Evolutionary conservation across 208 protist genomes (phyloP).

Genomic region (Herpetomonas muscarum): DNA sequence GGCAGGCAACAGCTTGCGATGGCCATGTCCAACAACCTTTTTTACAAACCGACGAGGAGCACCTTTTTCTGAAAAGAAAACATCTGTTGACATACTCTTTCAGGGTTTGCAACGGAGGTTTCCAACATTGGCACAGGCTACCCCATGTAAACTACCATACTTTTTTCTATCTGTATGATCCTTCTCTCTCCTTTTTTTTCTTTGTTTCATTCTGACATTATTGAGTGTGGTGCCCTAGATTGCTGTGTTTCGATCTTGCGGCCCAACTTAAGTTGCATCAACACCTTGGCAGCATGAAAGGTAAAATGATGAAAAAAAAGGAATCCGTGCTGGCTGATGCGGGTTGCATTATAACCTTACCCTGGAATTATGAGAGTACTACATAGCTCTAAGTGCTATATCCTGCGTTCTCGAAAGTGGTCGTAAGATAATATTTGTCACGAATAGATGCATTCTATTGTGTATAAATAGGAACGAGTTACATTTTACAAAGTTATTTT

Average conservation of each 20-base stretch:
- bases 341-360: not conserved
- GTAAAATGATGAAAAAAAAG: slow-evolving; percentile 2
- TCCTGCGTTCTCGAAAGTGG: no score
- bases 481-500: no score
- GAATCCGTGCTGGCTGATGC: not conserved
- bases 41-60: slow-evolving; percentile 12
- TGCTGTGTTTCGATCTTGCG: slow-evolving; percentile 3
- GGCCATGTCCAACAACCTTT: slow-evolving; percentile 29
- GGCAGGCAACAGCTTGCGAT: slow-evolving; percentile 43
- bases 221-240: not conserved
- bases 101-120: no score
- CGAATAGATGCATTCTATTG: no score
- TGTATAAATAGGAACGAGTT: no score
- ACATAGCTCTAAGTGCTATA: no score
- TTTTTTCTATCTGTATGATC: not conserved
- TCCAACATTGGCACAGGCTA: no score
- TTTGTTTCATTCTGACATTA: no score
- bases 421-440: no score
- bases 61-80: not conserved
- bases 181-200: not conserved
- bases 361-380: no score
- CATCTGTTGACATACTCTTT: no score
- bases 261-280: no score
- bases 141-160: not conserved
- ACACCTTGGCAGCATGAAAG: slow-evolving; percentile 16